Evolutionary conservation across 2,329 filamentous ascomycete genomes (phyloP).

Genomic region (Neurospora crassa): DNA sequence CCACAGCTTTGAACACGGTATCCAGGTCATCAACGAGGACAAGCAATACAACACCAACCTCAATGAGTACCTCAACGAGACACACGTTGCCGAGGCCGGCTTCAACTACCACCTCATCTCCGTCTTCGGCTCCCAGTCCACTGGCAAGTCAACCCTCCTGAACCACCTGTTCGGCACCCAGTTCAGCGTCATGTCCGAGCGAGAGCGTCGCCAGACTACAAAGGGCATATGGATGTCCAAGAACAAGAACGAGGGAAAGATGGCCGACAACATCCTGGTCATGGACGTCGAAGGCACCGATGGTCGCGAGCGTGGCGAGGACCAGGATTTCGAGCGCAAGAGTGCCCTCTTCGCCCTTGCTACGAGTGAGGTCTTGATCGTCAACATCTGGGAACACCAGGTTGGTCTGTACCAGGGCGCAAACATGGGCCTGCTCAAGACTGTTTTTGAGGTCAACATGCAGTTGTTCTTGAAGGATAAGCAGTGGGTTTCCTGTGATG

Average conservation of each 20-base stretch:
- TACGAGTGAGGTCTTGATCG: conserved; percentile 93
- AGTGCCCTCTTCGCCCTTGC: conserved; percentile 94
- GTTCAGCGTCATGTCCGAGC: conserved; percentile 97
- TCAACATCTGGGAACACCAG: conserved; percentile 99
- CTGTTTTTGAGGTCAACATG: conserved; percentile 96
- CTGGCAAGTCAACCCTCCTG: conserved; percentile 92
- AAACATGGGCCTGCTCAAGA: conserved; percentile 98
- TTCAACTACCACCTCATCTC: conserved; percentile 99
- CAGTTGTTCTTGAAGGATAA: conserved; percentile 44
- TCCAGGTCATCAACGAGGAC: conserved; percentile 93
- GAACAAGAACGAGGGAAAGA: conserved; percentile 66
- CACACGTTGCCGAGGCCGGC: conserved; percentile 74
- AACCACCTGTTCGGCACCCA: conserved; percentile 93
- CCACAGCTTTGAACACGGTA: conserved; percentile 77
- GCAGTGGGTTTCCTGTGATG: not conserved
- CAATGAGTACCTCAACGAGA: conserved; percentile 69
- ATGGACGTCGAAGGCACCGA: conserved; percentile 99
- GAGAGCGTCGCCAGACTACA: conserved; percentile 87
- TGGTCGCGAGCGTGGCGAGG: conserved; percentile 88
- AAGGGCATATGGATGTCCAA: conserved; percentile 99
- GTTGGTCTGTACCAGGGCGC: conserved; percentile 96
- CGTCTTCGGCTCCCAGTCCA: conserved; percentile 97
- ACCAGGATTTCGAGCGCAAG: conserved; percentile 98
- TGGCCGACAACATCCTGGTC: conserved; percentile 96
- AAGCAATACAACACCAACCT: conserved; percentile 87